Base-by-base conservation (phyloP, 1,284 basidiomycete species). In the Xerocomus nothofagi region DNA sequence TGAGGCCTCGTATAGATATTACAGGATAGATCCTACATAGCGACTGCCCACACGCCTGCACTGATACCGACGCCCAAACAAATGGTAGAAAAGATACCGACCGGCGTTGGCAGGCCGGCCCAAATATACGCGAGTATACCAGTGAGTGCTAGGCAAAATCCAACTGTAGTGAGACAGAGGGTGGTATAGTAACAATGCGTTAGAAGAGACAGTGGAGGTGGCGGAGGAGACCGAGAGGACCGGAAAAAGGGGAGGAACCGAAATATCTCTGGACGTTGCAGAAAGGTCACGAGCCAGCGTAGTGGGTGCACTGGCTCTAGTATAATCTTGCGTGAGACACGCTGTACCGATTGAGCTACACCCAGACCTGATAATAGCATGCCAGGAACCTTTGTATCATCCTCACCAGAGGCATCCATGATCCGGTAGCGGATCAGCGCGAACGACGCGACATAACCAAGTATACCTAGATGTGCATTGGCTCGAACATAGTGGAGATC, bases 401-500 rank as follows among this genome's bases (percentile, higher is more conserved):
- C 58, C 2, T 51, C 52, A 24, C 12, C 12, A 8, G 36, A 33
- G 9, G 26, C 39, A 0, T 67, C 67, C 5, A 62, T 18, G 24
- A 66, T 48, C 17, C 49, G 47, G 32, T 66, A 66, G 21, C 54
- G 66, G 15, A 67, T 45, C 37, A 66, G 36, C 10, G 51, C 53
- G 9, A 66, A 66, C 12, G 66, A 67, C 10, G 65, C 68, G 12
- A 53, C 14, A 38, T 62, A 66, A 9, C 56, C 61, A n/a, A 69
- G 55, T n/a, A 70, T 46, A 43, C 56, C 65, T 66, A 40, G n/a
- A n/a, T n/a, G n/a, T 9, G 21, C 10, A 33, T 12, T n/a, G 12
- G 34, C 31, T 27, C 50, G 17, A 47, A 26, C 9, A 6, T 0
- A 12, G 12, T 27, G 11, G 14, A 18, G 30, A 41, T 4, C 27